A percentile compares a stretch with the other conserved stretches of the same genome.
These are phyloP conservation scores for Clavaria fumosa DNA, from an alignment of 768 basidiomycete genomes.

Conservation along the genomic window DNA sequence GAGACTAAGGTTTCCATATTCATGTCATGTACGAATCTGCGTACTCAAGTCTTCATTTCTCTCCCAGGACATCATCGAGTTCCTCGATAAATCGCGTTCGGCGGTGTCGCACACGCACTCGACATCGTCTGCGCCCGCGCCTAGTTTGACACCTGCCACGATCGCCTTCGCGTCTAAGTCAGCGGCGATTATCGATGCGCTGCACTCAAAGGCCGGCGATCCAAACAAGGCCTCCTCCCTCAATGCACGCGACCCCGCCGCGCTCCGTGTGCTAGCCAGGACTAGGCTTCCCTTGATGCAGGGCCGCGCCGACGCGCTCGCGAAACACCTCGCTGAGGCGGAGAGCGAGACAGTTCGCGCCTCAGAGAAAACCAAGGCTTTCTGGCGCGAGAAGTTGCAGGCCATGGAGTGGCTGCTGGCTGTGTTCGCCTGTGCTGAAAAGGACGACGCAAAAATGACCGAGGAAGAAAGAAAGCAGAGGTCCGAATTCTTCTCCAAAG, in stretches of 20 bases:
- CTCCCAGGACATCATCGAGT: constrained; percentile 53
- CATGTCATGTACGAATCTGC: constrained; percentile 1
- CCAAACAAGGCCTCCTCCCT: constrained; percentile 44
- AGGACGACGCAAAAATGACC: constrained; percentile 23
- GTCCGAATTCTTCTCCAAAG: constrained; percentile 33
- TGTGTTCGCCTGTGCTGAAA: constrained; percentile 32
- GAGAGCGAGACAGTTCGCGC: constrained; percentile 31
- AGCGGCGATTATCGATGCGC: constrained; percentile 36
- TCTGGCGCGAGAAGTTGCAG: constrained; percentile 44
- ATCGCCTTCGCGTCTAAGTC: constrained; percentile 48
- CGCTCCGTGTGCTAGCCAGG: constrained; percentile 33
- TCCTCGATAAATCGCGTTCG: constrained; percentile 74
- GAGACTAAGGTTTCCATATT: constrained; percentile 43
- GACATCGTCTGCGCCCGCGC: constrained; percentile 59
- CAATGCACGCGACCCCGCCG: constrained; percentile 41
- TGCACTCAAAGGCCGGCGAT: constrained; percentile 48
- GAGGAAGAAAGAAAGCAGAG: constrained; percentile 25
- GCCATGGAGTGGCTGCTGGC: constrained; percentile 27
- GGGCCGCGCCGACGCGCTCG: constrained; percentile 35
- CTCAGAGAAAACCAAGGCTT: constrained; percentile 43
- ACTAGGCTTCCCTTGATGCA: constrained; percentile 26
- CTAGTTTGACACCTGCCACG: constrained; percentile 64
- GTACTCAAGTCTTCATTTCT: constrained; percentile 5
- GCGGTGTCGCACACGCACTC: constrained; percentile 51
- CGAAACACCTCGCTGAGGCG: constrained; percentile 34